phyloP scores from a whole-genome alignment of 768 basidiomycete species.

The Lactarius hengduanensis region DNA sequence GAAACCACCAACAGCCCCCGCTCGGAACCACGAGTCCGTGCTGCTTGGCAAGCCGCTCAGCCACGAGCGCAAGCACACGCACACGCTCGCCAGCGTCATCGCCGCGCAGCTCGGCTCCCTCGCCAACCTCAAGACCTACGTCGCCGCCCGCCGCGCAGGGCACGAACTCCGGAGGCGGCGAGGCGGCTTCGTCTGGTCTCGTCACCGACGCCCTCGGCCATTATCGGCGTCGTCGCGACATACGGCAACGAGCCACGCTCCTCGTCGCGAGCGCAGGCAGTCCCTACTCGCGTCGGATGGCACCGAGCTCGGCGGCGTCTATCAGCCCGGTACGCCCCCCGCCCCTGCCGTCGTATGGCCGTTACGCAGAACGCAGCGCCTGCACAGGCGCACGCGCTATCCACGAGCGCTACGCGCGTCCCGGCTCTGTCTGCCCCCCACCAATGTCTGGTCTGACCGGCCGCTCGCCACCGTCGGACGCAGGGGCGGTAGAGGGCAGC shows the following conservation, averaged over 20 bases:
- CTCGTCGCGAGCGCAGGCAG: conserved; percentile 49
- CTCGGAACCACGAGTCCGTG: conserved; percentile 35
- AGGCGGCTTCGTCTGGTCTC: conserved; percentile 85
- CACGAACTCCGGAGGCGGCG: conserved; percentile 76
- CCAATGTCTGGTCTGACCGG: neutral
- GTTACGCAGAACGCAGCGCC: neutral
- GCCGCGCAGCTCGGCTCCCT: conserved; percentile 58
- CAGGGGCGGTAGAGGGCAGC: neutral
- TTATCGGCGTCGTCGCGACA: conserved; percentile 76
- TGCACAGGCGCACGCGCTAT: conserved; percentile 20
- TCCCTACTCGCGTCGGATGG: conserved; percentile 12
- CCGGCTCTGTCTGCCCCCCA: neutral
- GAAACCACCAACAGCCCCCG: conserved; percentile 37
- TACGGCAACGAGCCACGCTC: conserved; percentile 83
- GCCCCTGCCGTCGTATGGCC: conserved; percentile 16
- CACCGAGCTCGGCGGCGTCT: conserved; percentile 13
- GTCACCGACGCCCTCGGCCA: conserved; percentile 64
- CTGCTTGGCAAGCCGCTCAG: conserved; percentile 35
- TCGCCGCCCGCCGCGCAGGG: conserved; percentile 66
- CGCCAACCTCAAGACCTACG: conserved; percentile 65
- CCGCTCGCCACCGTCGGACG: neutral
- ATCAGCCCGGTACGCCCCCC: conserved; percentile 15
- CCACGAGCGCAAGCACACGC: conserved; percentile 36
- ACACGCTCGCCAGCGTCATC: conserved; percentile 42
- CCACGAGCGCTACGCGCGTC: neutral